A percentile compares a stretch with the other conserved stretches of the same genome.
Evolutionary conservation across 805 yeast genomes (phyloP).

Genomic region (Lipomyces oligophaga): DNA sequence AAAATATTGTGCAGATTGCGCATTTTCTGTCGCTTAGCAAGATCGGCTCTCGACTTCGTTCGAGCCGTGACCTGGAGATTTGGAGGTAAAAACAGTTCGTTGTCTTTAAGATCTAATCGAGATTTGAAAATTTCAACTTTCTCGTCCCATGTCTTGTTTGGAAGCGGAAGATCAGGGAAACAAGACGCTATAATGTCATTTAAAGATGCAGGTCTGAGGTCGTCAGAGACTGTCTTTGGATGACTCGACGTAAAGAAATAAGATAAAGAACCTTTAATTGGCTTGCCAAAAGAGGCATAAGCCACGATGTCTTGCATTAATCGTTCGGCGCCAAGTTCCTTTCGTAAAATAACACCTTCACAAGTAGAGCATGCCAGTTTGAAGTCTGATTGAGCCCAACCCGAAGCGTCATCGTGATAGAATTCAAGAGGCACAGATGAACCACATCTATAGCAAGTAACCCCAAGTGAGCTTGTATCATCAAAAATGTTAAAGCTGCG

Average conservation of each 20-base stretch:
- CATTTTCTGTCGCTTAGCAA: background rate
- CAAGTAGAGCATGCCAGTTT: slow-evolving; percentile 6
- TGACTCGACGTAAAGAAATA: slow-evolving; percentile 1
- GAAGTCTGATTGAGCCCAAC: slow-evolving; percentile 13
- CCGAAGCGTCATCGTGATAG: slow-evolving; percentile 3
- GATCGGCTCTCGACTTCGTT: background rate
- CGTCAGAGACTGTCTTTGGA: background rate
- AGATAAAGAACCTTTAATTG: slow-evolving; percentile 6
- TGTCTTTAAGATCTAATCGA: background rate
- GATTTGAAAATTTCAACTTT: background rate
- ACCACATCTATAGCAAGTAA: slow-evolving; percentile 10
- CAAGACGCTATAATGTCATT: slow-evolving; percentile 1
- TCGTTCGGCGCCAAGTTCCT: slow-evolving; percentile 5
- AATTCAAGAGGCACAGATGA: slow-evolving; percentile 1
- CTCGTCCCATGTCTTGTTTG: background rate
- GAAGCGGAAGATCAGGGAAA: background rate
- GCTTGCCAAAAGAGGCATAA: background rate
- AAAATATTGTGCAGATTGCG: slow-evolving; percentile 13
- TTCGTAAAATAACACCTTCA: slow-evolving; percentile 1
- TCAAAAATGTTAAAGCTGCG: background rate
- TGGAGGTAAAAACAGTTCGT: background rate
- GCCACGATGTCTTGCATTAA: slow-evolving; percentile 6
- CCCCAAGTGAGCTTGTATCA: background rate
- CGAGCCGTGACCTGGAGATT: background rate
- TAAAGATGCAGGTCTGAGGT: background rate